A percentile compares a stretch with the other conserved stretches of the same genome.
Conservation (phyloP, 768 basidiomycete species). For the Suillus weaverae region DNA sequence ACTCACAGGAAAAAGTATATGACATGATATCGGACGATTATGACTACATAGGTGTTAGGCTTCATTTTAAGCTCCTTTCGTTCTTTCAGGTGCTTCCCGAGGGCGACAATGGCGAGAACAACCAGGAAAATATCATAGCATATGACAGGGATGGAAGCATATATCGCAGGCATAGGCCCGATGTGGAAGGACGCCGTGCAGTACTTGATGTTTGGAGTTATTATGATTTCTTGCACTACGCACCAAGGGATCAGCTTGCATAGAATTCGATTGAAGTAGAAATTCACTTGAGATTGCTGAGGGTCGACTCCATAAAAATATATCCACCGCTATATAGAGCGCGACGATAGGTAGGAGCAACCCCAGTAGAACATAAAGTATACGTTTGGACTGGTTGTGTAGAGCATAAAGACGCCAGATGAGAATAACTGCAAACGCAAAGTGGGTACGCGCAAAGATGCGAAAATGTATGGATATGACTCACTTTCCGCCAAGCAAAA, state of each 20-base stretch:
- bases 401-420: slow-evolving; percentile 1
- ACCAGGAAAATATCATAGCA: neutral
- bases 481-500: neutral
- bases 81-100: neutral
- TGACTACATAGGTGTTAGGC: neutral
- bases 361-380: neutral
- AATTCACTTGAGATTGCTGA: neutral
- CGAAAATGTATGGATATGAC: neutral
- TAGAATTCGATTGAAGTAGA: neutral
- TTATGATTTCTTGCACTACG: neutral
- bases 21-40: neutral
- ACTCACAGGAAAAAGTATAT: neutral
- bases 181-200: neutral
- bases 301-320: neutral
- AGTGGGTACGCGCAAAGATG: neutral
- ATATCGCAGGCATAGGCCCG: neutral
- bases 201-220: neutral
- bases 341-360: neutral
- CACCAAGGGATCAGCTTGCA: neutral
- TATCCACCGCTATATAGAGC: neutral
- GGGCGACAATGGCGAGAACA: neutral
- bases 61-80: neutral
- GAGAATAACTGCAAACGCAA: neutral
- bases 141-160: neutral
- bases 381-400: neutral